phyloP scores from a whole-genome alignment of 225 moss, liverwort and hornwort species.

The Thuidium tamariscinum region DNA sequence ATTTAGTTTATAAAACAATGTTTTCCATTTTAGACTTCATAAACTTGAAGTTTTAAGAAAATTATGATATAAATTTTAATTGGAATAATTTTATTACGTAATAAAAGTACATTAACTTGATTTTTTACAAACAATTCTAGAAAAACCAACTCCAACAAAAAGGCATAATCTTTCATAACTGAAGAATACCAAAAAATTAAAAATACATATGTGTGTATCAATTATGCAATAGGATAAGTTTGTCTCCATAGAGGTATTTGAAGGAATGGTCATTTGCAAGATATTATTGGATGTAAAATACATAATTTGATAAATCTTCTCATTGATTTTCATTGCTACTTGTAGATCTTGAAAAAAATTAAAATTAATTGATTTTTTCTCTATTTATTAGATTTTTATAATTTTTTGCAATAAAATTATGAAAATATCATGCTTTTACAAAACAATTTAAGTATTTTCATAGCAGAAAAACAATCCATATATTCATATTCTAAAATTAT shows the following conservation, averaged over 20 bases:
- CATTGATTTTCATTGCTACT: neutral
- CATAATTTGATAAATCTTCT: neutral
- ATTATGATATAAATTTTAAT: neutral
- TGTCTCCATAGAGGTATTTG: neutral
- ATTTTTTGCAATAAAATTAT: neutral
- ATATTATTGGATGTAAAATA: neutral
- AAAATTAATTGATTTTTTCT: neutral
- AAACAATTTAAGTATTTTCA: neutral
- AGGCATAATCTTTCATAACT: neutral
- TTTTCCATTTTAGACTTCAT: neutral
- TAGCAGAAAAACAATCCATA: fast-evolving
- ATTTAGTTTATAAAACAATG: neutral
- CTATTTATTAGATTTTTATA: neutral
- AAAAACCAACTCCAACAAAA: neutral
- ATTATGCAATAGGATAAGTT: neutral
- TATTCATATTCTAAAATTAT: neutral
- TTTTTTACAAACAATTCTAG: neutral
- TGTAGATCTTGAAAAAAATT: neutral
- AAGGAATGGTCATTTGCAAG: neutral
- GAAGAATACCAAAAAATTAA: too few species aligned
- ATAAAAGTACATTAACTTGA: neutral
- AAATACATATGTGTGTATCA: too few species aligned
- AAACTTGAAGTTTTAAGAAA: neutral
- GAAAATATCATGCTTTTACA: neutral
- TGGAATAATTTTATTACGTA: neutral